A percentile compares a stretch with the other conserved stretches of the same genome.
These are phyloP conservation scores for Amanita polypyramis DNA, from an alignment of 768 basidiomycete genomes.

Conservation along the genomic window DNA sequence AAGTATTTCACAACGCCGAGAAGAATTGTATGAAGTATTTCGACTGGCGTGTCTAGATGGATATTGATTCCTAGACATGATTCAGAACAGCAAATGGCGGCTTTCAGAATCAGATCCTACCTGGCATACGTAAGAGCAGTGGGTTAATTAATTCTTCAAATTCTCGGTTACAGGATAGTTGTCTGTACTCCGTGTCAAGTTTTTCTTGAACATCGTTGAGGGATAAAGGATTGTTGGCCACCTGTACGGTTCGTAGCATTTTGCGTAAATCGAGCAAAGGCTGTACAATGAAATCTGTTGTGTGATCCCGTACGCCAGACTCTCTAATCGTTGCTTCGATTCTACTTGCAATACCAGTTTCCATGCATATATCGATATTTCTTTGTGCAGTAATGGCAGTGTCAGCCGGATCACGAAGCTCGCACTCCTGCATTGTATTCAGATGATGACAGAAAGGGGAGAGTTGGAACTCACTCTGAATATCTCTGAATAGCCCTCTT, in stretches of 20 bases:
- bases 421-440: background rate
- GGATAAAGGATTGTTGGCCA: background rate
- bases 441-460: background rate
- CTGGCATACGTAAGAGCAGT: background rate
- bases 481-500: slow-evolving; percentile 15
- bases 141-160: background rate
- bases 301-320: background rate
- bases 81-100: background rate
- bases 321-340: background rate
- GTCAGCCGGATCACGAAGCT: background rate
- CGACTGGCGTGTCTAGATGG: slow-evolving; percentile 28
- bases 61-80: background rate
- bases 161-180: background rate
- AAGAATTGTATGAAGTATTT: slow-evolving; percentile 34
- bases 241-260: background rate
- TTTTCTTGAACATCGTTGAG: background rate
- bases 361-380: background rate
- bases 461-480: slow-evolving; percentile 12
- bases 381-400: background rate
- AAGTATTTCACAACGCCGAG: slow-evolving; percentile 39
- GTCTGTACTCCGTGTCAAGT: background rate
- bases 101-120: background rate
- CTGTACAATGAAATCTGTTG: background rate
- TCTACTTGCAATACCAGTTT: background rate
- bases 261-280: background rate